Evolutionary conservation across 257 asterid genomes (phyloP).

Genomic region (Solanum pimpinellifolium): DNA sequence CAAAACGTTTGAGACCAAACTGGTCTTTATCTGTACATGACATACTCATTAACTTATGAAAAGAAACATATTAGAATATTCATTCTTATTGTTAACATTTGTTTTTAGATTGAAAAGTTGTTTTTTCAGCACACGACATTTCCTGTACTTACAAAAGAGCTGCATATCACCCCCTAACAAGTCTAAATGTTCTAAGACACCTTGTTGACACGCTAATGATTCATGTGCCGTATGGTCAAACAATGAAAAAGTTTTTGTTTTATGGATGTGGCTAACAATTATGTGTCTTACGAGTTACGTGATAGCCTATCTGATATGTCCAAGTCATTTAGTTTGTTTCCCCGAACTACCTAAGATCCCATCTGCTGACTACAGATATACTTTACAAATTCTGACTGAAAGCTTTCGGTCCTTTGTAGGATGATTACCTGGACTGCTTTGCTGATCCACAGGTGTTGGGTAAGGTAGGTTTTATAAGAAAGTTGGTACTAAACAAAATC

Average conservation of each 20-base stretch:
- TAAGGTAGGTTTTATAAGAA: constrained; percentile 13
- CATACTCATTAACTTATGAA: background rate
- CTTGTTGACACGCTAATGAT: background rate
- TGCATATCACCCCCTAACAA: background rate
- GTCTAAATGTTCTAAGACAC: background rate
- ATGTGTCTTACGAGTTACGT: background rate
- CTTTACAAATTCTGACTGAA: background rate
- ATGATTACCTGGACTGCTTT: constrained; percentile 34
- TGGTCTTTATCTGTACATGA: background rate
- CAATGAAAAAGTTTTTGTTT: background rate
- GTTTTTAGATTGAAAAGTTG: background rate
- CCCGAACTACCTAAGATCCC: background rate
- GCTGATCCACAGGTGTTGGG: constrained; percentile 32
- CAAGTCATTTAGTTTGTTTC: background rate
- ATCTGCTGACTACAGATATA: background rate
- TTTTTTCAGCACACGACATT: background rate
- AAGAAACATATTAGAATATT: background rate
- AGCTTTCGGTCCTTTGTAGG: constrained; percentile 10
- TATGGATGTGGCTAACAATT: background rate
- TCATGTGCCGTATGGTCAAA: background rate
- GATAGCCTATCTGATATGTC: background rate
- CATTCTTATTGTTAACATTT: background rate
- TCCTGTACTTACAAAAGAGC: background rate
- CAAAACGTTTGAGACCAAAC: background rate
- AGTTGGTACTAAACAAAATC: background rate